phyloP scores from a whole-genome alignment of 1,284 basidiomycete species.

The Ustilago nuda region DNA sequence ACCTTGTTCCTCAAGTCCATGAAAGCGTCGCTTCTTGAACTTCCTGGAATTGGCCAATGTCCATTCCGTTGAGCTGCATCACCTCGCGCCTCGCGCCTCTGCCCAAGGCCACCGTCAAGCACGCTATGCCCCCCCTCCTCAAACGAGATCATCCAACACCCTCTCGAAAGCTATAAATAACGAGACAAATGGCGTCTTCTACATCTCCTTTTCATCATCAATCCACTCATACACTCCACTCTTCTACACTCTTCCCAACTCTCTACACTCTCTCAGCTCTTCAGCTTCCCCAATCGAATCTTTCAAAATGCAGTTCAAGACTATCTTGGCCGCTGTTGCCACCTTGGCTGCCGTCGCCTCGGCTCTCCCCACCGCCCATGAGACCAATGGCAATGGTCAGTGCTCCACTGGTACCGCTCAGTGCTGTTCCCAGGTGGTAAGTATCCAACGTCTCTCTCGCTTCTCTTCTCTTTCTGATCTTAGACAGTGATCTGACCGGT shows the following conservation, averaged over 20 bases:
- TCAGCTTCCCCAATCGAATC: constrained; percentile 30
- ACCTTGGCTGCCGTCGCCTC: constrained; percentile 50
- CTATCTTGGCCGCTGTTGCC: constrained; percentile 52
- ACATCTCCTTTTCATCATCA: constrained; percentile 54
- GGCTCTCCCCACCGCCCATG: constrained; percentile 30
- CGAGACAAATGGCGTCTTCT: constrained; percentile 26
- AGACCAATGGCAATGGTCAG: constrained; percentile 48
- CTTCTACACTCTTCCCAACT: constrained; percentile 36
- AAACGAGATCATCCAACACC: constrained; percentile 1
- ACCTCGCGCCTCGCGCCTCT: constrained; percentile 8
- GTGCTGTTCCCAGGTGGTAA: constrained; percentile 53
- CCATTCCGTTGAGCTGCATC: constrained; percentile 38
- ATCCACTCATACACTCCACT: constrained; percentile 46
- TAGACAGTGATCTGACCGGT: constrained; percentile 18
- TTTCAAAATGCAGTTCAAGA: constrained; percentile 62
- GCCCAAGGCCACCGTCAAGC: constrained; percentile 4
- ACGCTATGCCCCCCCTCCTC: constrained; percentile 6
- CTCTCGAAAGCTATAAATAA: constrained; percentile 51
- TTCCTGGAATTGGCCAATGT: neutral
- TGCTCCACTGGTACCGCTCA: constrained; percentile 50
- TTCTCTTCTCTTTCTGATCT: neutral
- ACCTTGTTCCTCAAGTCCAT: neutral
- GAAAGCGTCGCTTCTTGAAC: constrained; percentile 17
- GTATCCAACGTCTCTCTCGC: constrained; percentile 7
- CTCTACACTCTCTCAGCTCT: constrained; percentile 40